Evolutionary conservation across 164 flowering plant genomes (phyloP), one percentile per base, ranked within the genome.

Genomic region (Vitis labrusca): DNA sequence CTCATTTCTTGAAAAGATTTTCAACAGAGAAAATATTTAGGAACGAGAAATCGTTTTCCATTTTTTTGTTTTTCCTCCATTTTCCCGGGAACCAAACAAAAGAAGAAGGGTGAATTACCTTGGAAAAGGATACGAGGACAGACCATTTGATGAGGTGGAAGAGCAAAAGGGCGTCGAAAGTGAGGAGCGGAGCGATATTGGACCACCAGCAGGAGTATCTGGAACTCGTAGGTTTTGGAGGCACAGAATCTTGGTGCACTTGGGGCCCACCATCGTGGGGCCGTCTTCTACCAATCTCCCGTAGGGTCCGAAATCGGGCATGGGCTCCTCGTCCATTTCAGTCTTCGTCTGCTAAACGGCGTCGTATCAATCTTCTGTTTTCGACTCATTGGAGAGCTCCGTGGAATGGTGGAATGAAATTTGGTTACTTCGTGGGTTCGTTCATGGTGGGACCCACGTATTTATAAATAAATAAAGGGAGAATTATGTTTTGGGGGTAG

Each of bases 61-160:
- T 51, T 51, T 13, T 15, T 51, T 51, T 10, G 7, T 13, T 53
- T 53, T 53, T 12, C 56, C n/a, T 14, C 15, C 56, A 7, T 13
- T 53, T 53, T 53, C 56, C n/a, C 56, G n/a, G 6, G 8, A 11
- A 53, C 17, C n/a, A 53, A 53, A 53, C 56, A 53, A 5, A 14
- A 15, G n/a, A 14, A 10, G n/a, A 23, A 57, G 3, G 37, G 15
- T 47, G 12, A n/a, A 13, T 0, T 10, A 69, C 72, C 72, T 69
- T 61, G 47, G 59, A 15, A 23, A 68, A 59, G 65, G 60, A 68
- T 15, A 68, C 29, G 49, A 64, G 65, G 9, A 50, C 71, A 17
- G 63, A 64, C 64, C 71, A 68, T 68, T 68, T 68, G 32, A 60
- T 50, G n/a, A 59, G 49, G 60, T 60, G 64, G 0, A 19, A 23